Percentiles rank a stretch among this genome's conserved stretches.
These are phyloP conservation scores for Penicillium sp. DNA, from an alignment of 2,329 filamentous ascomycete species.

Conservation along the genomic window DNA sequence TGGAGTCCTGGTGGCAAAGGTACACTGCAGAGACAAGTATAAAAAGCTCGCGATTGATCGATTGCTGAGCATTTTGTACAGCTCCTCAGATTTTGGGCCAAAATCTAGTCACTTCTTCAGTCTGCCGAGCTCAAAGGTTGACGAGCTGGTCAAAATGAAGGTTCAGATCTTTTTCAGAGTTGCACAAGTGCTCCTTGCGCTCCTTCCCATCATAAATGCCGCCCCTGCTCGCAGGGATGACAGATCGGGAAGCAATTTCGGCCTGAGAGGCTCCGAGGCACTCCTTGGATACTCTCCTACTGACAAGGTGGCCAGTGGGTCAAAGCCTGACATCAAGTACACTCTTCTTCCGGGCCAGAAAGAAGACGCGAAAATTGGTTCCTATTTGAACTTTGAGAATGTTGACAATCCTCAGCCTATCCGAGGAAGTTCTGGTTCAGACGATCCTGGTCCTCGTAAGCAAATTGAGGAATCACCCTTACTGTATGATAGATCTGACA, in stretches of 20 bases:
- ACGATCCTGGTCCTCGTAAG: constrained; percentile 55
- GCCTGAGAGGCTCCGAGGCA: constrained; percentile 29
- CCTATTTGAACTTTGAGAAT: constrained; percentile 57
- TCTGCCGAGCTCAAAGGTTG: neutral
- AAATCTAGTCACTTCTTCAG: neutral
- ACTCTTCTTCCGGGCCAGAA: constrained; percentile 55
- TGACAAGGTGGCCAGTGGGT: constrained; percentile 37
- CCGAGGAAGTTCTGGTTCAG: constrained; percentile 52
- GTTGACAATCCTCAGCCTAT: constrained; percentile 58
- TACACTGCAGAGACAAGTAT: neutral
- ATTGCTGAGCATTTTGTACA: neutral
- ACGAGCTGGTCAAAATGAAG: constrained; percentile 12
- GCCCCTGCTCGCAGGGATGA: constrained; percentile 19
- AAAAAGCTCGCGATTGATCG: neutral
- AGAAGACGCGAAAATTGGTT: constrained; percentile 52
- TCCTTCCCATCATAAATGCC: constrained; percentile 24
- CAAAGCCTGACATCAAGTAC: constrained; percentile 41
- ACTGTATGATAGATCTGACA: neutral
- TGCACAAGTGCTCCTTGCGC: constrained; percentile 3
- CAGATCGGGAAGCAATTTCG: constrained; percentile 24
- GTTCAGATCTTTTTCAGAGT: constrained; percentile 1
- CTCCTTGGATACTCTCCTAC: constrained; percentile 45
- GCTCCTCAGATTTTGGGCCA: neutral
- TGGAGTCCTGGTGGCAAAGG: neutral
- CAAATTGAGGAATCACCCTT: neutral